Conservation (phyloP, 139 green algal genomes). For the Trebouxia sp. region DNA sequence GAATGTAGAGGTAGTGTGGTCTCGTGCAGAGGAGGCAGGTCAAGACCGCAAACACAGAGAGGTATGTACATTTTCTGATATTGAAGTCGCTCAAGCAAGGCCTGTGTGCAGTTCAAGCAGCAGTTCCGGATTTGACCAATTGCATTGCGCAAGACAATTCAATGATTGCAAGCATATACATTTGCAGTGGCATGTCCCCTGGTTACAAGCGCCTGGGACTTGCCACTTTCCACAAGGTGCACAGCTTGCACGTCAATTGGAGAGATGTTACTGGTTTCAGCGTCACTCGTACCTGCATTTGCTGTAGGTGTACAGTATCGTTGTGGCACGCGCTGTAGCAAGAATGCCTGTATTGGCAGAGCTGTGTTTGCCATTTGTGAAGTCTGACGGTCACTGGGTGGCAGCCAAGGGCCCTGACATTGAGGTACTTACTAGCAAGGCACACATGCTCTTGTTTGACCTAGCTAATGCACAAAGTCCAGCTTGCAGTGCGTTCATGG, state of each 20-base stretch:
- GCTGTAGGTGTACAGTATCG: conserved; percentile 70
- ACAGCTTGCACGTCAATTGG: too few relatives aligned
- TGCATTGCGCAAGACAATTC: not conserved
- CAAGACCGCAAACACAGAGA: conserved; percentile 46
- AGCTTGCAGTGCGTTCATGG: too few relatives aligned
- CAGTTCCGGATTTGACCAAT: not conserved
- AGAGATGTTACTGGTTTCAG: too few relatives aligned
- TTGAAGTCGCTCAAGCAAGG: too few relatives aligned
- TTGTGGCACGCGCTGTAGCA: conserved; percentile 86
- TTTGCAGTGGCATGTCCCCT: too few relatives aligned
- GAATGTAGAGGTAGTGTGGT: conserved; percentile 77
- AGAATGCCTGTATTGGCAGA: conserved; percentile 80
- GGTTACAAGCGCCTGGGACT: too few relatives aligned
- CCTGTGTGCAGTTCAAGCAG: too few relatives aligned
- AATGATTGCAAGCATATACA: too few relatives aligned
- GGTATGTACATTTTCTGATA: too few relatives aligned
- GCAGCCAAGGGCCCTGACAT: conserved; percentile 80
- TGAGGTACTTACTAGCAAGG: conserved; percentile 37
- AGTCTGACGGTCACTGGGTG: conserved; percentile 72
- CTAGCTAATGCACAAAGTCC: not conserved
- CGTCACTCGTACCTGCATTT: not conserved
- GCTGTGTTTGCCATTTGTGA: conserved; percentile 90
- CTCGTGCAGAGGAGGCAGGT: conserved; percentile 75
- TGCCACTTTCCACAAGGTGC: too few relatives aligned
- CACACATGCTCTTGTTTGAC: not conserved